Percentiles rank a stretch among this genome's conserved stretches.
These are phyloP conservation scores for Blastobotrys americana DNA, from an alignment of 805 yeast genomes.

Conservation along the genomic window DNA sequence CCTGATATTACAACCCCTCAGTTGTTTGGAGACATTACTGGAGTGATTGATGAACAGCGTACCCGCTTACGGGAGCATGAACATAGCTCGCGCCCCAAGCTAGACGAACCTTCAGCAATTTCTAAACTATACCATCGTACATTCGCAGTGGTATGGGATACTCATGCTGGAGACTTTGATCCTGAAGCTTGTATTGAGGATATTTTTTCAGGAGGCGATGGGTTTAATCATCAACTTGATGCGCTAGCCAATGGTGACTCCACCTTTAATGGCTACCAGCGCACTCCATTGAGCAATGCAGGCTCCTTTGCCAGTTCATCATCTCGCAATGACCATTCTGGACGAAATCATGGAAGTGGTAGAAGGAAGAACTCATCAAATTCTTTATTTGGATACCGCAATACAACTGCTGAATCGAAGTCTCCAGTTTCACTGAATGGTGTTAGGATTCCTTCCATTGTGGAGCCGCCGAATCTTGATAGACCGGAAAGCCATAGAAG, in stretches of 20 bases:
- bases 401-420: too few relatives aligned
- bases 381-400: too few relatives aligned
- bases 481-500: neutral
- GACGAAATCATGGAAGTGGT: too few relatives aligned
- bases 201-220: conserved; percentile 64
- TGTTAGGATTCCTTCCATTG: neutral
- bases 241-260: too few relatives aligned
- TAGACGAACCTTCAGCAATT: neutral
- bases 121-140: conserved; percentile 41
- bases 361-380: too few relatives aligned
- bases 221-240: conserved; percentile 29
- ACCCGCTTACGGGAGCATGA: conserved; percentile 9
- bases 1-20: conserved; percentile 34
- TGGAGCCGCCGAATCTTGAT: neutral
- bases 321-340: too few relatives aligned
- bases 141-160: conserved; percentile 57
- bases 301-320: neutral
- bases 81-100: conserved; percentile 1
- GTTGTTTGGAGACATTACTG: conserved; percentile 46
- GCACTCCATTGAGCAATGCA: conserved; percentile 1
- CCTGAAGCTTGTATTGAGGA: conserved; percentile 71
- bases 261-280: neutral
- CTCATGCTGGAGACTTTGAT: conserved; percentile 45
- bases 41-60: conserved; percentile 29
- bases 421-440: too few relatives aligned